Conservation (phyloP, 345 rosid species). For the Hevea brasiliensis region DNA sequence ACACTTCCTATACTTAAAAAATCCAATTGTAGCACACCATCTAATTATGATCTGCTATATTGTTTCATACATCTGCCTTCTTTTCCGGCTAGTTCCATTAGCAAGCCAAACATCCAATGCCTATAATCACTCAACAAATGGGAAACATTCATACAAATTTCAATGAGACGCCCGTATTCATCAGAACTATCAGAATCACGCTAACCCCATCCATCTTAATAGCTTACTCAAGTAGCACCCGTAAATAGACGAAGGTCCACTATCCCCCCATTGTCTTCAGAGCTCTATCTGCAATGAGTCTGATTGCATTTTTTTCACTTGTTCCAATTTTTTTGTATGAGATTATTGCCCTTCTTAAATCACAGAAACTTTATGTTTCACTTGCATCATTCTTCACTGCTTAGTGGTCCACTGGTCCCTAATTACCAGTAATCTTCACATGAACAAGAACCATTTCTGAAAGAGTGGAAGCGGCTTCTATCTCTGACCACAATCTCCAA, state of each 20-base stretch:
- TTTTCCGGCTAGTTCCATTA: background rate
- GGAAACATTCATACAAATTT: background rate
- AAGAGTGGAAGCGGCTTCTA: conserved; percentile 60
- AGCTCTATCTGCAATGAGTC: background rate
- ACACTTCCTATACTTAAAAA: background rate
- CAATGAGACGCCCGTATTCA: too few species aligned
- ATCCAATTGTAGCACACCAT: background rate
- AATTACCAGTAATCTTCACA: conserved; percentile 63
- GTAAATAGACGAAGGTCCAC: background rate
- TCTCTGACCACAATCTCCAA: conserved; percentile 62
- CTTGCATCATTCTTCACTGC: background rate
- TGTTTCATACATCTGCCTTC: background rate
- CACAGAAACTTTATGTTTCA: background rate
- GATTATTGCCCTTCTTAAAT: background rate
- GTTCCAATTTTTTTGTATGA: background rate
- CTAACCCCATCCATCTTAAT: background rate
- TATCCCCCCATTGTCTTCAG: background rate
- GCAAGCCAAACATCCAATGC: background rate
- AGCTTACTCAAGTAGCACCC: background rate
- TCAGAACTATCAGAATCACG: background rate
- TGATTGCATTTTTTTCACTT: background rate
- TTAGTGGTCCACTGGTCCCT: too few species aligned
- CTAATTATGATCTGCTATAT: too few species aligned
- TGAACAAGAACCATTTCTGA: conserved; percentile 51
- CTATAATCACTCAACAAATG: background rate